Evolutionary conservation across 805 yeast species (phyloP).

Genomic region (Saccharomycopsis malanga): DNA sequence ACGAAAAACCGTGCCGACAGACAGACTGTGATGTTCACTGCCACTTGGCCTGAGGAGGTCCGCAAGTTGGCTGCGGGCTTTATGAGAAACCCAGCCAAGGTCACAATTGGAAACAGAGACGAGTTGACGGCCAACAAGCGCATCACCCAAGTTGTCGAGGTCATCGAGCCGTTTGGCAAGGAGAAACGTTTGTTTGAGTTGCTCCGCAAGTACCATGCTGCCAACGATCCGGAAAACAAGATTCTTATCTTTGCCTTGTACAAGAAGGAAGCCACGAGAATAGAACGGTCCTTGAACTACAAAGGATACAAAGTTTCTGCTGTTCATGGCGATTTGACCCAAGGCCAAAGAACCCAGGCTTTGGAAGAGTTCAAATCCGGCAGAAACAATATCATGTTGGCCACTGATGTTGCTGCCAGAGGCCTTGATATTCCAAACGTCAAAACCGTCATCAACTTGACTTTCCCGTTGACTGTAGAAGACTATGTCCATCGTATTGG

Average conservation of each 20-base stretch:
- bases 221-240: constrained; percentile 63
- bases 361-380: constrained; percentile 81
- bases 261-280: constrained; percentile 92
- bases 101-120: constrained; percentile 89
- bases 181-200: constrained; percentile 69
- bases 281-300: constrained; percentile 66
- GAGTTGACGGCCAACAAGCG: constrained; percentile 92
- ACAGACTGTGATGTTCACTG: constrained; percentile 97
- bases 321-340: constrained; percentile 92
- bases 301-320: constrained; percentile 84
- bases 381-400: constrained; percentile 65
- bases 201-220: constrained; percentile 66
- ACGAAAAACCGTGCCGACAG: constrained; percentile 37
- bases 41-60: constrained; percentile 99
- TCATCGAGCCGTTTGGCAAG: constrained; percentile 73
- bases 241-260: constrained; percentile 88
- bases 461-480: constrained; percentile 94
- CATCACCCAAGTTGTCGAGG: constrained; percentile 90
- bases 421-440: constrained; percentile 98
- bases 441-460: constrained; percentile 86
- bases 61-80: constrained; percentile 83
- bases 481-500: constrained; percentile 97
- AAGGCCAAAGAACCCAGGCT: constrained; percentile 86
- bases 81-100: constrained; percentile 80
- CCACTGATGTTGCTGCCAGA: constrained; percentile 98